Percentiles rank a stretch among this genome's conserved stretches.
phyloP scores from a whole-genome alignment of 192 early-diverging fungal genomes.

The Coemansia umbellata region DNA sequence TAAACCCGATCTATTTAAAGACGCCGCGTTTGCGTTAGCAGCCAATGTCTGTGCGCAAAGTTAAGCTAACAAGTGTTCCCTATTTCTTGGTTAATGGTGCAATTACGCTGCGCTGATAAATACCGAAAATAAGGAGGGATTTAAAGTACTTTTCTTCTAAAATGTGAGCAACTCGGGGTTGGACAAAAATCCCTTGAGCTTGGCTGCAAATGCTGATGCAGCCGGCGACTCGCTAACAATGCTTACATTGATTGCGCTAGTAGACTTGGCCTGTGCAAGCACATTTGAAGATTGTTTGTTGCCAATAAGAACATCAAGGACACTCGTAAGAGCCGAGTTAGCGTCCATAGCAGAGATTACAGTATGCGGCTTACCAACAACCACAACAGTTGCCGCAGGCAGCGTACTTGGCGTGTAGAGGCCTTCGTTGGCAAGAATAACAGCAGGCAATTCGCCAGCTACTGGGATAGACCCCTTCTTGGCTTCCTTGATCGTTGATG shows the following conservation, averaged over 20 bases:
- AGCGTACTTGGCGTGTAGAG: slow-evolving; percentile 54
- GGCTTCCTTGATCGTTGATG: slow-evolving; percentile 21
- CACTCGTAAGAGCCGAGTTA: slow-evolving; percentile 16
- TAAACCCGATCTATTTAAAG: too few species aligned
- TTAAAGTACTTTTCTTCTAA: slow-evolving; percentile 1
- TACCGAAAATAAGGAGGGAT: background rate
- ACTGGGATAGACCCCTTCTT: background rate
- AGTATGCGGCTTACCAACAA: slow-evolving; percentile 53
- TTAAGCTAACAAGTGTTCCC: too few species aligned
- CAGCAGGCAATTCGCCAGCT: slow-evolving; percentile 2
- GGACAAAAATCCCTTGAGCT: slow-evolving; percentile 36
- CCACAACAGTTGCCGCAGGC: slow-evolving; percentile 56
- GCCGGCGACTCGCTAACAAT: slow-evolving; percentile 27
- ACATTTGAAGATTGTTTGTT: background rate
- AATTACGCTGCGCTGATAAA: too few species aligned
- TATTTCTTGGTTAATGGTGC: too few species aligned
- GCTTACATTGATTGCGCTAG: slow-evolving; percentile 18
- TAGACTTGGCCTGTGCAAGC: background rate
- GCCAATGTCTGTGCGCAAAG: too few species aligned
- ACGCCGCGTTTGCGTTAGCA: too few species aligned
- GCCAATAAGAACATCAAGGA: slow-evolving; percentile 34
- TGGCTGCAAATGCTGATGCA: slow-evolving; percentile 16
- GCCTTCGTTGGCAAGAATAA: slow-evolving; percentile 25
- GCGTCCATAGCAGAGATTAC: slow-evolving; percentile 29
- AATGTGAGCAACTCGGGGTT: slow-evolving; percentile 42